Conservation (phyloP, 345 rosid species). For the Aethionema arabicum region DNA sequence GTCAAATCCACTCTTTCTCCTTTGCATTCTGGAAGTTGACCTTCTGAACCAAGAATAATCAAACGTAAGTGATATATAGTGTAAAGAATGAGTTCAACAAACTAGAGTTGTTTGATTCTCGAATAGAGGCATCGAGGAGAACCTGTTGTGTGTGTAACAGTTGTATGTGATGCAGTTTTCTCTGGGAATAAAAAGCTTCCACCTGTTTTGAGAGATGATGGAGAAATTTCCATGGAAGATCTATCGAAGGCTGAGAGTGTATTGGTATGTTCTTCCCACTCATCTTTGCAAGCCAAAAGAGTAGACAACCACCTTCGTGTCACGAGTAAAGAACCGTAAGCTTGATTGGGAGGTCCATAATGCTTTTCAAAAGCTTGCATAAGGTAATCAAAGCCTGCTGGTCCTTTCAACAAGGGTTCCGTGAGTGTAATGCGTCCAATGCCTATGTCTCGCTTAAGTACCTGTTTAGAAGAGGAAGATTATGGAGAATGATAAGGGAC, state of each 20-base stretch:
- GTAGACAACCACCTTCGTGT: constrained; percentile 68
- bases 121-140: constrained; percentile 24
- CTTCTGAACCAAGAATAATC: constrained; percentile 36
- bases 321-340: constrained; percentile 48
- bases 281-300: constrained; percentile 47
- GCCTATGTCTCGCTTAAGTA: constrained; percentile 69
- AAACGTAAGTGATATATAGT: not conserved
- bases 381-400: constrained; percentile 78
- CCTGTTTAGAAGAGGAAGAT: constrained; percentile 40
- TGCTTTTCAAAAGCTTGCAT: constrained; percentile 57
- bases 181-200: constrained; percentile 50
- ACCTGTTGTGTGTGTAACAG: constrained; percentile 44
- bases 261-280: constrained; percentile 74
- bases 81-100: not conserved
- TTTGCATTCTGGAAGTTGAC: constrained; percentile 51
- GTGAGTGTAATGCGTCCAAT: constrained; percentile 65
- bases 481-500: constrained; percentile 11
- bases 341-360: constrained; percentile 54
- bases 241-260: constrained; percentile 48
- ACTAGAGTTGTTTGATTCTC: not conserved
- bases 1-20: constrained; percentile 71
- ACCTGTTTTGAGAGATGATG: constrained; percentile 66
- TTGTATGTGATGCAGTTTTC: constrained; percentile 22
- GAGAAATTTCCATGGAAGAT: constrained; percentile 51
- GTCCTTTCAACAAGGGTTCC: constrained; percentile 82